Evolutionary conservation across 768 basidiomycete species (phyloP).

Genomic region (Galerina sulciceps): DNA sequence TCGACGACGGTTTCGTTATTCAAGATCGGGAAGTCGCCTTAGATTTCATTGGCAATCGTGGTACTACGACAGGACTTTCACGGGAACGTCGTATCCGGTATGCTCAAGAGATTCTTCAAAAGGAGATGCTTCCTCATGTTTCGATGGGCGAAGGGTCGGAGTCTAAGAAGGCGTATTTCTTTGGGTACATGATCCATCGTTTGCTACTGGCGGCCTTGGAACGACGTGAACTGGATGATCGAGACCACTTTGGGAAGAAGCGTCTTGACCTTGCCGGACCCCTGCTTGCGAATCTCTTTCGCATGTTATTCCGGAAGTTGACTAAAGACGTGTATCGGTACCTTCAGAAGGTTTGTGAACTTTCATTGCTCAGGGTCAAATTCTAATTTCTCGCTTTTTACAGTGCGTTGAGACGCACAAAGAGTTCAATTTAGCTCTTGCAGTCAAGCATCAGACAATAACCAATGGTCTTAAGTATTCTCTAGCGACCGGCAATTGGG

Average conservation of each 20-base stretch:
- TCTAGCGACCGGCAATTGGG: slow-evolving; percentile 98
- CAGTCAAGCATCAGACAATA: slow-evolving; percentile 96
- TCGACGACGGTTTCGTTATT: slow-evolving; percentile 98
- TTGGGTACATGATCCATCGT: slow-evolving; percentile 99
- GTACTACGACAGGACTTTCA: slow-evolving; percentile 90
- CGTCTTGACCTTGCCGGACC: slow-evolving; percentile 96
- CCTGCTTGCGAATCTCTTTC: slow-evolving; percentile 93
- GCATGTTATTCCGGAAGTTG: slow-evolving; percentile 95
- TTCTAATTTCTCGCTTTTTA: slow-evolving; percentile 11
- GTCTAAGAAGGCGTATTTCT: slow-evolving; percentile 99
- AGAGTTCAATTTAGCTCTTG: slow-evolving; percentile 88
- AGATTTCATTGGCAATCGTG: slow-evolving; percentile 98
- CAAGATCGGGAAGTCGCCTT: slow-evolving; percentile 97
- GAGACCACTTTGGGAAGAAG: slow-evolving; percentile 99
- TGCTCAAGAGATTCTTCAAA: slow-evolving; percentile 97
- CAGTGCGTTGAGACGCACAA: slow-evolving; percentile 97
- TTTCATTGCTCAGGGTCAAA: slow-evolving; percentile 9
- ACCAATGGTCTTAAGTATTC: slow-evolving; percentile 99
- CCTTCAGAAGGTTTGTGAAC: slow-evolving; percentile 82
- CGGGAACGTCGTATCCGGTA: slow-evolving; percentile 93
- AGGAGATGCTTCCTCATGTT: slow-evolving; percentile 98
- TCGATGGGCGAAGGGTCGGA: slow-evolving; percentile 96
- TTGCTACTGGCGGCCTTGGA: slow-evolving; percentile 92
- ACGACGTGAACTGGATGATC: slow-evolving; percentile 94
- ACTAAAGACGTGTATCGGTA: slow-evolving; percentile 98